These are phyloP conservation scores for Beta corolliflora DNA, from an alignment of 179 eudicot genomes.

Conservation along the genomic window DNA sequence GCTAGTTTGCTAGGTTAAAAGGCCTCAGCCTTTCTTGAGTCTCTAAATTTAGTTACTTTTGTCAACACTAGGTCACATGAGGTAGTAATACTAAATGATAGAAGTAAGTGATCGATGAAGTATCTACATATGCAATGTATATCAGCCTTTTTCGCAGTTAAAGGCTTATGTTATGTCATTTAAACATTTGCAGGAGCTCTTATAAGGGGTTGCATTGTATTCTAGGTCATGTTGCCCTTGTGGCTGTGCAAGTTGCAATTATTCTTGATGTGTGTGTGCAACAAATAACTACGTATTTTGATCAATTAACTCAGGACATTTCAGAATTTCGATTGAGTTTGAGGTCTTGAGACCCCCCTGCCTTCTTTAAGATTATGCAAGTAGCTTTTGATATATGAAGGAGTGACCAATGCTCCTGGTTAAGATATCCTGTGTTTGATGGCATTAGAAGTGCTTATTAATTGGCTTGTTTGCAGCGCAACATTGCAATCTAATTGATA, in stretches of 20 bases:
- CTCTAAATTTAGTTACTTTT: background rate
- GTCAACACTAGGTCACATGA: background rate
- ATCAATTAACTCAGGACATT: background rate
- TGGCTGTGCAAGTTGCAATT: background rate
- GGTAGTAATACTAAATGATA: background rate
- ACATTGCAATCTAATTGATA: slow-evolving; percentile 37
- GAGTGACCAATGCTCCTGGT: background rate
- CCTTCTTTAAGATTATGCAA: background rate
- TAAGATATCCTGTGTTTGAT: slow-evolving; percentile 1
- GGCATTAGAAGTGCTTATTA: background rate
- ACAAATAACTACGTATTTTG: background rate
- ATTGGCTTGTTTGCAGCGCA: slow-evolving; percentile 5
- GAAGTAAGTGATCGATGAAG: background rate
- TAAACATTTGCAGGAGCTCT: background rate
- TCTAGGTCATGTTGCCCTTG: background rate
- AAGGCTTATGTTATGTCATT: background rate
- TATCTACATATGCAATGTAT: background rate
- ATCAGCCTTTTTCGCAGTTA: background rate
- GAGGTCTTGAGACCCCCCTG: background rate
- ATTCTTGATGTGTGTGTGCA: background rate
- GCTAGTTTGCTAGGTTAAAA: background rate
- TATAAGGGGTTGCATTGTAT: background rate
- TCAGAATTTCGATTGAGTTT: background rate
- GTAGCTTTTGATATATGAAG: background rate
- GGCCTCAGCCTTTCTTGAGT: background rate